Base-by-base conservation (phyloP, 305 asterid species). In the Rubia tinctorum region DNA sequence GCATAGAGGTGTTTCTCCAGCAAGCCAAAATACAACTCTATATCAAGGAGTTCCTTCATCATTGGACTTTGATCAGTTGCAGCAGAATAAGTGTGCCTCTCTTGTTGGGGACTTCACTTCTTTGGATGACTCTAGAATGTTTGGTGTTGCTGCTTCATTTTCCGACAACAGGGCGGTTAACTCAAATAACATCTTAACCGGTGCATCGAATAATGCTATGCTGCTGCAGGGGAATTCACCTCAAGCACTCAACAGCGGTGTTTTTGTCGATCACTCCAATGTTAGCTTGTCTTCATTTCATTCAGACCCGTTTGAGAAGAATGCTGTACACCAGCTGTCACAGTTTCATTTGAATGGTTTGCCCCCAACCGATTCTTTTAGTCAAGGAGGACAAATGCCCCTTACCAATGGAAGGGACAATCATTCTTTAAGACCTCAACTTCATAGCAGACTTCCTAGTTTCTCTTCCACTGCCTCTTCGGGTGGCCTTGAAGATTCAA, bases 41-140 rank as follows among this genome's bases (percentile, higher is more conserved):
- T 87, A 87, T 85, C 97, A 84, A 77, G 96, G 97, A 51, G 72
- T 67, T 79, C 79, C 82, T 12, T 66, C 86, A 27, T 86, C 97
- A 3, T 73, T 91, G 80, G 96, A 88, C 77, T 85, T 90, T 59
- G 92, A 88, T 82, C 95, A 91, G 67, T 73, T 93, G 70, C 96
- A 88, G 49, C 93, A 80, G 82, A 87, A 69, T 61, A 86, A 81
- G 75, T 49, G 82, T 64, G 40, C 77, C 68, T 22, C 83, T 2
- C 74, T 11, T 74, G 51, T 80, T 53, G 69, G 82, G 12, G 82
- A 40, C 63, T 82, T 80, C 70, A 84, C 73, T 74, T 77, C 76
- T 30, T 63, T 87, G 37, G 84, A 84, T 63, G 82, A 80, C 68
- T 83, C 91, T 0, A 78, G 83, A 68, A 79, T 82, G 75, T 80